Conservation (phyloP, 192 early-diverging fungal species). For the Coemansia sp. region DNA sequence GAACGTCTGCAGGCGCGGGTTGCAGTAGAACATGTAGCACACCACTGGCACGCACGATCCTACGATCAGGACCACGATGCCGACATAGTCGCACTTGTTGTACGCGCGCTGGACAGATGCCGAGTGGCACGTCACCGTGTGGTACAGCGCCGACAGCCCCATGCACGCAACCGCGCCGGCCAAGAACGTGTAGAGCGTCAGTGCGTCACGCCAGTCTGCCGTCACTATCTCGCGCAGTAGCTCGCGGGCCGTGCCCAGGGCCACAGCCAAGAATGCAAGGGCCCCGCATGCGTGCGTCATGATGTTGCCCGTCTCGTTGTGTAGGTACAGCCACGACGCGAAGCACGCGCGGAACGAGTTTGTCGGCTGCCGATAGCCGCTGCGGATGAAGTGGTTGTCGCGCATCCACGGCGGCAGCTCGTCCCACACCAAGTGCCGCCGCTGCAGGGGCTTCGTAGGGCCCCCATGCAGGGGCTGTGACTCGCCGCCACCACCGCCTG, state of each 20-base stretch:
- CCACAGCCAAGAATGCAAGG: slow-evolving; percentile 51
- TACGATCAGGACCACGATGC: slow-evolving; percentile 78
- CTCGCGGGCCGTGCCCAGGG: slow-evolving; percentile 45
- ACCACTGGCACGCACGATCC: slow-evolving; percentile 48
- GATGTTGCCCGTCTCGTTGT: slow-evolving; percentile 94
- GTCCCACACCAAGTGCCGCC: slow-evolving; percentile 26
- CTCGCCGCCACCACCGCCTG: no score
- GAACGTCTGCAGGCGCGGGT: slow-evolving; percentile 43
- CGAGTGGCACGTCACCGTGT: slow-evolving; percentile 83
- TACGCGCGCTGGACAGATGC: slow-evolving; percentile 54
- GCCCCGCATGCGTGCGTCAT: slow-evolving; percentile 80
- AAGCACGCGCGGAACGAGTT: slow-evolving; percentile 72
- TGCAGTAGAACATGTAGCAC: slow-evolving; percentile 60
- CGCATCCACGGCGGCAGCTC: slow-evolving; percentile 71
- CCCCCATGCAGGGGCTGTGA: no score
- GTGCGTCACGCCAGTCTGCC: slow-evolving; percentile 56
- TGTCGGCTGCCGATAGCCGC: slow-evolving; percentile 74
- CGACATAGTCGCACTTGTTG: slow-evolving; percentile 92
- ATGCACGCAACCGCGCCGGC: slow-evolving; percentile 71
- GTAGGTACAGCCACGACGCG: slow-evolving; percentile 69
- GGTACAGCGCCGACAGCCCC: slow-evolving; percentile 71
- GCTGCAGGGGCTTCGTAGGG: no score
- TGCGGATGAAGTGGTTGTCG: slow-evolving; percentile 76
- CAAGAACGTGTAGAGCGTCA: slow-evolving; percentile 71
- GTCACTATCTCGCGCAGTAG: slow-evolving; percentile 47